phyloP scores from a whole-genome alignment of 192 early-diverging fungal species.

The Jimgerdemannia flammicorona region DNA sequence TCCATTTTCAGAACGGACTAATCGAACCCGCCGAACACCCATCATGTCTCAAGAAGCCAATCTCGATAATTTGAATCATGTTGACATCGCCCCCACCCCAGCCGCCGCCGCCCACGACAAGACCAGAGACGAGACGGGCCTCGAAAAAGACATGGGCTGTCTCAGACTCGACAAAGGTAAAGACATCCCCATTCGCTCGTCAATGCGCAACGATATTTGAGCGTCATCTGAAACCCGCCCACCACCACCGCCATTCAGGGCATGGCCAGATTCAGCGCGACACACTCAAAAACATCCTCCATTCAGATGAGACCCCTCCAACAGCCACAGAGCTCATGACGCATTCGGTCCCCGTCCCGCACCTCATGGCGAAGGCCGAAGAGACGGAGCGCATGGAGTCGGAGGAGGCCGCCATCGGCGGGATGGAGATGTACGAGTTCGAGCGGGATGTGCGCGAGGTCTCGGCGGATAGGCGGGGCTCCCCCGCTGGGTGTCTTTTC shows the following conservation, averaged over 20 bases:
- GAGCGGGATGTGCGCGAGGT: not conserved
- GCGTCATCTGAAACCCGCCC: no score
- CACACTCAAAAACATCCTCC: no score
- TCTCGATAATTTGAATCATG: not conserved
- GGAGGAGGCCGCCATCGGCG: not conserved
- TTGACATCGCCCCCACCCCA: not conserved
- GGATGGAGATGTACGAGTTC: not conserved
- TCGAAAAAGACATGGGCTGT: not conserved
- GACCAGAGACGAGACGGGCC: no score
- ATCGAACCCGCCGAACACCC: not conserved
- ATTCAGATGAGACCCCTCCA: no score
- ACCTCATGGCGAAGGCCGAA: not conserved
- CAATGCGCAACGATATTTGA: no score
- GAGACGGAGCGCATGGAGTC: not conserved
- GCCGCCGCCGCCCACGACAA: no score
- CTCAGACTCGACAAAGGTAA: no score
- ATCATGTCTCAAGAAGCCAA: not conserved
- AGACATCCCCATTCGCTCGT: not conserved
- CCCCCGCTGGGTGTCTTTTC: conserved; percentile 63
- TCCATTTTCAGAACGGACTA: not conserved
- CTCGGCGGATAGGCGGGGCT: conserved; percentile 17
- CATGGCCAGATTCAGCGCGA: no score
- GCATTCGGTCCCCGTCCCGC: not conserved
- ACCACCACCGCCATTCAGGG: not conserved
- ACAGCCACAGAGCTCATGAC: no score